These are phyloP conservation scores for Eimeria acervulina DNA, from an alignment of 169 alveolate genomes.

Conservation along the genomic window DNA sequence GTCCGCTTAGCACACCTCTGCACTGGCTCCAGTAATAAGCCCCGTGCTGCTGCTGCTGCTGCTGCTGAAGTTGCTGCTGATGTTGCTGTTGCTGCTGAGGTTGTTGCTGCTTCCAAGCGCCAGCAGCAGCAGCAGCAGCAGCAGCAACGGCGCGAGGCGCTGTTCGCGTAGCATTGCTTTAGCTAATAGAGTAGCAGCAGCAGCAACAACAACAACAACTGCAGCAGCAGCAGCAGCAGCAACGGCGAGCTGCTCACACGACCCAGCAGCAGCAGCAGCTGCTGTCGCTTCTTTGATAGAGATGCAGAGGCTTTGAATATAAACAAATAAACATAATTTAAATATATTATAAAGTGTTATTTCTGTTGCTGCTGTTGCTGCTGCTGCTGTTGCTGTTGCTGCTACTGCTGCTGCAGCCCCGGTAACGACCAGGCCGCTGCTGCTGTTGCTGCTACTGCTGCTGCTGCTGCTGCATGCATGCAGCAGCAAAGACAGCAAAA, in stretches of 20 bases:
- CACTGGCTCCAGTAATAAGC: background rate
- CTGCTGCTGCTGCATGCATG: slow-evolving; percentile 28
- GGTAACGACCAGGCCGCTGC: background rate
- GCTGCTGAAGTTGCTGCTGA: background rate
- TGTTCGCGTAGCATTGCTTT: background rate
- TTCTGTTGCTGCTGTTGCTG: background rate
- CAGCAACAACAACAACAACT: background rate
- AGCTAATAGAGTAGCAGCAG: background rate
- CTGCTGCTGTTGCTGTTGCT: background rate
- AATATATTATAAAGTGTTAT: background rate
- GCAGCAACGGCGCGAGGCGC: background rate
- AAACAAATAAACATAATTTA: background rate
- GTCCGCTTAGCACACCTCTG: background rate
- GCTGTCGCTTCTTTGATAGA: background rate
- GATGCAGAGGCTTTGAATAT: background rate
- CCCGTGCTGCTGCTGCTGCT: slow-evolving; percentile 51
- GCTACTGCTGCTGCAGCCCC: background rate
- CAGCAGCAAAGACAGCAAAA: slow-evolving; percentile 36
- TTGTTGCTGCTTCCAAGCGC: slow-evolving; percentile 25
- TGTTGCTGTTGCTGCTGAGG: slow-evolving; percentile 22
- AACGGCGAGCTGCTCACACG: slow-evolving; percentile 20
- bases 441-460: slow-evolving; percentile 25
- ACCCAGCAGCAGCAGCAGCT: background rate
- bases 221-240: slow-evolving; percentile 37
- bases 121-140: slow-evolving; percentile 42